phyloP scores from a whole-genome alignment of 768 basidiomycete genomes.

The Paxillus rubicundulus region DNA sequence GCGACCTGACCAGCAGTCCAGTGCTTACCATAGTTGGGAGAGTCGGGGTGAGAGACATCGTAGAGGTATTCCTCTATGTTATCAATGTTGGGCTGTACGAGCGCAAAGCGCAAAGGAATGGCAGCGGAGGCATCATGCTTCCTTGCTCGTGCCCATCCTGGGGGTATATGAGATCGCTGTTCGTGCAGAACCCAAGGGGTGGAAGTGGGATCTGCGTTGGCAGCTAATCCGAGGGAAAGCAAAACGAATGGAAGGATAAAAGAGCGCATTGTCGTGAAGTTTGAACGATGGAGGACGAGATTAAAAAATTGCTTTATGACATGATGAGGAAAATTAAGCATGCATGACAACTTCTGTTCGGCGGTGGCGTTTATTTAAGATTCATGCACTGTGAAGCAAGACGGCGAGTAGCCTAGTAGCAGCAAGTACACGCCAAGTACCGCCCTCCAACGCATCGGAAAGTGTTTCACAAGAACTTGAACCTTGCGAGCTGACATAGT shows the following conservation, averaged over 20 bases:
- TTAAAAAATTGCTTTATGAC: too few species aligned
- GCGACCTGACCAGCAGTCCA: slow-evolving; percentile 41
- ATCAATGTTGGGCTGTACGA: slow-evolving; percentile 41
- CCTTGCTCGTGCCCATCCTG: slow-evolving; percentile 36
- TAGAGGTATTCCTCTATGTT: slow-evolving; percentile 40
- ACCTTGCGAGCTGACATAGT: too few species aligned
- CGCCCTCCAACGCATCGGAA: too few species aligned
- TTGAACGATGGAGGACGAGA: too few species aligned
- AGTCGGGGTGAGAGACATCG: slow-evolving; percentile 43
- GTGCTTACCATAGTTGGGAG: slow-evolving; percentile 45
- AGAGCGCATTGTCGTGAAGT: slow-evolving; percentile 13
- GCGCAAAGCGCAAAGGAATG: slow-evolving; percentile 46
- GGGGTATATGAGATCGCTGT: slow-evolving; percentile 37
- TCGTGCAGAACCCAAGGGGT: slow-evolving; percentile 44
- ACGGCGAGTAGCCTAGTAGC: too few species aligned
- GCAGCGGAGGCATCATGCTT: slow-evolving; percentile 30
- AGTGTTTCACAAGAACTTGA: too few species aligned
- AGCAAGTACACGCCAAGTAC: too few species aligned
- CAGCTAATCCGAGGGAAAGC: not conserved
- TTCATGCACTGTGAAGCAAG: too few species aligned
- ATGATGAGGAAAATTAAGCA: too few species aligned
- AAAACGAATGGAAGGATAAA: slow-evolving; percentile 24
- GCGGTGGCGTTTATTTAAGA: too few species aligned
- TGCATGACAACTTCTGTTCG: too few species aligned
- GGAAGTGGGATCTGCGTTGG: slow-evolving; percentile 18